Percentiles rank a stretch among this genome's conserved stretches.
Conservation (phyloP, 129 eudicot genomes). For the Saposhnikovia divaricata region DNA sequence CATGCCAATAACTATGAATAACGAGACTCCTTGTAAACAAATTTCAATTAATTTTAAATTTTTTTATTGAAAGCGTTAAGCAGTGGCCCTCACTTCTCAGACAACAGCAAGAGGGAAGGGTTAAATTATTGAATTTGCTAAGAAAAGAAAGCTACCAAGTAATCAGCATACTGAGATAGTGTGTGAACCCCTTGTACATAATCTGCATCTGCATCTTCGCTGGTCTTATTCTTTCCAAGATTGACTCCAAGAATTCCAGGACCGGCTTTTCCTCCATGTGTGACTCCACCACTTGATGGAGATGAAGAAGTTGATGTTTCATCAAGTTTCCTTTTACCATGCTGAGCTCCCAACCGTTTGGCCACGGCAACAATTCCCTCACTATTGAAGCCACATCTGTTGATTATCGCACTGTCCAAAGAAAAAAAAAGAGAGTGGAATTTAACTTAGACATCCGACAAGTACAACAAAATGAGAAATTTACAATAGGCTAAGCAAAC, state of each 20-base stretch:
- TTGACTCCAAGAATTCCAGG: slow-evolving; percentile 98
- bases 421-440: background rate
- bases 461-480: background rate
- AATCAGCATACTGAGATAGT: slow-evolving; percentile 91
- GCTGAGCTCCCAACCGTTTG: slow-evolving; percentile 90
- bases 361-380: slow-evolving; percentile 95
- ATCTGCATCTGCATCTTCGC: slow-evolving; percentile 95
- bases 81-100: background rate
- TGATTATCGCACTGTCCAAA: slow-evolving; percentile 72
- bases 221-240: slow-evolving; percentile 85
- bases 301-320: slow-evolving; percentile 72
- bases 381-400: slow-evolving; percentile 92
- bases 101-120: background rate
- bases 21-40: background rate
- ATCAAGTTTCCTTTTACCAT: slow-evolving; percentile 87
- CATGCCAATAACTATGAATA: background rate
- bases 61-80: background rate
- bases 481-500: background rate
- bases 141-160: slow-evolving; percentile 53
- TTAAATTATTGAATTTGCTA: background rate
- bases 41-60: background rate
- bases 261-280: slow-evolving; percentile 97
- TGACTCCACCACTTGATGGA: slow-evolving; percentile 41
- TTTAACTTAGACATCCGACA: background rate
- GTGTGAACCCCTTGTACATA: slow-evolving; percentile 99